phyloP scores from a whole-genome alignment of 192 early-diverging fungal species.

The Coemansia reversa region DNA sequence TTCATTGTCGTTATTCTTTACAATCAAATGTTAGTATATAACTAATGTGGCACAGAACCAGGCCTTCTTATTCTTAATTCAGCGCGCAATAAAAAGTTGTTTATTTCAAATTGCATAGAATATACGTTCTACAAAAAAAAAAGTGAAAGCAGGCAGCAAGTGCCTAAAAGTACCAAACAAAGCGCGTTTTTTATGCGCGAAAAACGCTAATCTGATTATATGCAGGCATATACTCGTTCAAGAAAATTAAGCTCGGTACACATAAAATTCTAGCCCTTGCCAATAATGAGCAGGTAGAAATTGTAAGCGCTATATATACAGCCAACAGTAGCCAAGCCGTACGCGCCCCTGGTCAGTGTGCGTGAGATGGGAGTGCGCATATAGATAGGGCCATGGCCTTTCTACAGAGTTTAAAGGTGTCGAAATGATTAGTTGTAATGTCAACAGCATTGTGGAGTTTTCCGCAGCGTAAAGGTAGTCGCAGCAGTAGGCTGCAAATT shows the following conservation, averaged over 20 bases:
- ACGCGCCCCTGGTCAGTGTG: slow-evolving; percentile 13
- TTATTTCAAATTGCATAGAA: not conserved
- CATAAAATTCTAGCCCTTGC: slow-evolving; percentile 11
- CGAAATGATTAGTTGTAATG: too few relatives aligned
- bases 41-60: too few relatives aligned
- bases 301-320: slow-evolving; percentile 18
- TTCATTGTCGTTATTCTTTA: slow-evolving; percentile 8
- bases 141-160: slow-evolving; percentile 7
- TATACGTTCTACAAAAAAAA: slow-evolving; percentile 6
- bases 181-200: not conserved
- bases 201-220: too few relatives aligned
- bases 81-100: not conserved
- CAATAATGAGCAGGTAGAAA: slow-evolving; percentile 34
- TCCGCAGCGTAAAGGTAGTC: too few relatives aligned
- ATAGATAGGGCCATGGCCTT: slow-evolving; percentile 46
- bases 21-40: slow-evolving; percentile 1
- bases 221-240: too few relatives aligned
- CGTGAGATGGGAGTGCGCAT: slow-evolving; percentile 40
- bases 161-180: not conserved
- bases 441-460: too few relatives aligned
- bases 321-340: slow-evolving; percentile 30
- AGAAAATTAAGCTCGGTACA: too few relatives aligned
- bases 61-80: too few relatives aligned
- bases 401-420: slow-evolving; percentile 16
- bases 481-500: too few relatives aligned